phyloP scores from a whole-genome alignment of 345 rosid genomes.

The Bretschneidera sinensis region DNA sequence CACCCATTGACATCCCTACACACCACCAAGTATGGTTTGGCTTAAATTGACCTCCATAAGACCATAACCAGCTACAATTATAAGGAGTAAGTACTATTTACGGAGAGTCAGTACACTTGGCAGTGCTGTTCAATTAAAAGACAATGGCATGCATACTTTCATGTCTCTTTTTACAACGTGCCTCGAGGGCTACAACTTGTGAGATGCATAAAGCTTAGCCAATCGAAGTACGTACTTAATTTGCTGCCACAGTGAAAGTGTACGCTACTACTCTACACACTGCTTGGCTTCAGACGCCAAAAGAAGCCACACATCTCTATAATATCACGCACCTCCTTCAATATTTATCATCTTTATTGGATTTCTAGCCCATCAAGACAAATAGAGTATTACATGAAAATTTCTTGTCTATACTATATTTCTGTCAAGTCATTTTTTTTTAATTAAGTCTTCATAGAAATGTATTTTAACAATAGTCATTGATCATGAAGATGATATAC shows the following conservation, averaged over 20 bases:
- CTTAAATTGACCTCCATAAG: not conserved
- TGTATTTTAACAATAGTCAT: no score
- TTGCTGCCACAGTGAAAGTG: constrained; percentile 3
- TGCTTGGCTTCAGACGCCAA: constrained; percentile 7
- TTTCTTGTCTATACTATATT: no score
- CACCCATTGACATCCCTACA: no score
- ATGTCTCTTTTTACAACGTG: not conserved
- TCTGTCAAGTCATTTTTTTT: no score
- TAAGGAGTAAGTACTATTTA: not conserved
- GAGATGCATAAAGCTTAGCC: not conserved
- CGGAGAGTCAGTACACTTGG: not conserved
- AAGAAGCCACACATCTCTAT: constrained; percentile 3
- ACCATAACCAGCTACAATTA: not conserved
- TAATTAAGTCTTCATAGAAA: no score
- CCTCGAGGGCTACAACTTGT: constrained; percentile 7
- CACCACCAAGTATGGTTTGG: not conserved
- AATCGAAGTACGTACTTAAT: not conserved
- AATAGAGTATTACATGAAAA: not conserved
- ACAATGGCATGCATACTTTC: constrained; percentile 3
- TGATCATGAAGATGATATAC: no score
- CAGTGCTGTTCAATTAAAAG: not conserved
- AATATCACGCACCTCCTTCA: not conserved
- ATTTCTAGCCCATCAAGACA: constrained; percentile 1
- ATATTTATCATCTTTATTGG: constrained; percentile 9
- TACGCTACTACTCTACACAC: not conserved